phyloP scores from a whole-genome alignment of 1,284 basidiomycete genomes.

The Pseudozyma flocculosa region DNA sequence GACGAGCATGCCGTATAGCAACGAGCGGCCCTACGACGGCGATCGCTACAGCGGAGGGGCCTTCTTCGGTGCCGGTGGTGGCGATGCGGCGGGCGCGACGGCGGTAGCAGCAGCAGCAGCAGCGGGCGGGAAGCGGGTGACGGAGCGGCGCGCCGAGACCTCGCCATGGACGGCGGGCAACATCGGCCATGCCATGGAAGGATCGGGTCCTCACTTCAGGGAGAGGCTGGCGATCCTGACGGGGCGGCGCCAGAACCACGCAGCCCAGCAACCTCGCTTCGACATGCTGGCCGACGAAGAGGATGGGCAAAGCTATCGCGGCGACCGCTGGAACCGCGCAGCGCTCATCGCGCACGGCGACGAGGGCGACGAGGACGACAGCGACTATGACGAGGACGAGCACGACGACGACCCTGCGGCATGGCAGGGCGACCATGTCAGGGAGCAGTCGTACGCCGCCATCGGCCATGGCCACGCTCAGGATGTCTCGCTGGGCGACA shows the following conservation, averaged over 20 bases:
- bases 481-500: constrained; percentile 25
- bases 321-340: not conserved
- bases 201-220: constrained; percentile 43
- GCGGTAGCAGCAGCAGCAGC: constrained; percentile 1
- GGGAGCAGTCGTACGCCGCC: constrained; percentile 21
- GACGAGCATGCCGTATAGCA: constrained; percentile 12
- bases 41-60: constrained; percentile 1
- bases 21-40: constrained; percentile 19
- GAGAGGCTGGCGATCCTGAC: constrained; percentile 45
- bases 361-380: constrained; percentile 21
- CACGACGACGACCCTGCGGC: not conserved
- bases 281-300: constrained; percentile 54
- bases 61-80: constrained; percentile 1
- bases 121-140: not conserved
- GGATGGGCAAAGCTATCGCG: constrained; percentile 17
- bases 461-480: constrained; percentile 8
- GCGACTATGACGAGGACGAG: constrained; percentile 6
- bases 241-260: constrained; percentile 27
- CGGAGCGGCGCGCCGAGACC: constrained; percentile 4
- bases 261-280: constrained; percentile 27
- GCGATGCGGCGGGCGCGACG: constrained; percentile 1
- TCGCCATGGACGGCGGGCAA: constrained; percentile 35
- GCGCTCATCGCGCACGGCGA: not conserved
- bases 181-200: constrained; percentile 48
- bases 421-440: constrained; percentile 12